A percentile compares a stretch with the other conserved stretches of the same genome.
These are phyloP conservation scores for Mycena sp. DNA, from an alignment of 1,284 basidiomycete species.

Conservation along the genomic window DNA sequence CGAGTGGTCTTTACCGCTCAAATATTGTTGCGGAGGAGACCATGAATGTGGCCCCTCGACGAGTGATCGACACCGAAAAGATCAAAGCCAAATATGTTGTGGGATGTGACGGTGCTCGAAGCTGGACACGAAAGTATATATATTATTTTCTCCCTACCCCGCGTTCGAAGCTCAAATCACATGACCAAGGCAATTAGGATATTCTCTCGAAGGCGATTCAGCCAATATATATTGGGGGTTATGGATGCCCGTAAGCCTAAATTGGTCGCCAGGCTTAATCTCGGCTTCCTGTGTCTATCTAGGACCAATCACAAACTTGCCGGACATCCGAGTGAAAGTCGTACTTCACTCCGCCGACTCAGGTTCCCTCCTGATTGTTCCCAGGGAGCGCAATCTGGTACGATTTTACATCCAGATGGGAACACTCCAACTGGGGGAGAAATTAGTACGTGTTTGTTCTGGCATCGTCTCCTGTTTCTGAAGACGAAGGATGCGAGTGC, in stretches of 20 bases:
- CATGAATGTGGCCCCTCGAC: not conserved
- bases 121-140: conserved; percentile 26
- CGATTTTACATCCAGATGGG: conserved; percentile 29
- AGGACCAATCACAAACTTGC: conserved; percentile 27
- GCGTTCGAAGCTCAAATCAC: too few species aligned
- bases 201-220: conserved; percentile 27
- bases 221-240: conserved; percentile 29
- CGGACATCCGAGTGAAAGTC: conserved; percentile 27
- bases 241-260: conserved; percentile 22
- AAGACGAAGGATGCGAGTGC: conserved; percentile 10
- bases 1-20: conserved; percentile 24
- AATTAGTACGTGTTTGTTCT: conserved; percentile 3
- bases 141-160: not conserved
- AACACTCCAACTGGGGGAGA: conserved; percentile 17
- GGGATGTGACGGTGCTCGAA: conserved; percentile 29
- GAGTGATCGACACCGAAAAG: conserved; percentile 6
- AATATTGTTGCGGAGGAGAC: conserved; percentile 19
- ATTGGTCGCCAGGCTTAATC: not conserved
- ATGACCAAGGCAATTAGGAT: conserved; percentile 27
- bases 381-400: conserved; percentile 27
- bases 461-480: not conserved
- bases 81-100: conserved; percentile 28
- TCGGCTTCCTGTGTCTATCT: too few species aligned
- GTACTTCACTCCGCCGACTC: conserved; percentile 25
- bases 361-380: conserved; percentile 25